Evolutionary conservation across 2,329 filamentous ascomycete species (phyloP).

Genomic region (Fusarium xylarioides): DNA sequence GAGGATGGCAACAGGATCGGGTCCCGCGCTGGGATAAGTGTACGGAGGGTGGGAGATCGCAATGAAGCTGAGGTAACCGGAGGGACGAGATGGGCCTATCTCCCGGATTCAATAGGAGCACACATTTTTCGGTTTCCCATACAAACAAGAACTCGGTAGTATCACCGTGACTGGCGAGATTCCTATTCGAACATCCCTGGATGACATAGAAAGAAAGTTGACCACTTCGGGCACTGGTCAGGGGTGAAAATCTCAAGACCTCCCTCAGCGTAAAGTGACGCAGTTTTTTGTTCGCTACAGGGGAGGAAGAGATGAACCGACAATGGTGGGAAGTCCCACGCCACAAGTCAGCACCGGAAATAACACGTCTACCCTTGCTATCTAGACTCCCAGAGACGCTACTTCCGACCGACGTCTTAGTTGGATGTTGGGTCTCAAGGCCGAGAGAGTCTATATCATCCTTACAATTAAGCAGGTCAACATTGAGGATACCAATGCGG

Average conservation of each 20-base stretch:
- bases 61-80: constrained; percentile 63
- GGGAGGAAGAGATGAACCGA: constrained; percentile 59
- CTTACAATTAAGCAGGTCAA: not conserved
- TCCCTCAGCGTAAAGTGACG: constrained; percentile 71
- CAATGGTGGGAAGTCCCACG: constrained; percentile 76
- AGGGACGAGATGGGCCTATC: not conserved
- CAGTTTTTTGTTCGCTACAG: not conserved
- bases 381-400: not conserved
- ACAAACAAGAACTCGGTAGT: not conserved
- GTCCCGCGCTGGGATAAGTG: constrained; percentile 64
- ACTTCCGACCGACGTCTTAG: too few species aligned
- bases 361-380: not conserved
- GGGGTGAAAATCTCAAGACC: constrained; percentile 65
- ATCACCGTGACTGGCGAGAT: not conserved
- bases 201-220: constrained; percentile 48
- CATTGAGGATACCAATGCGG: not conserved
- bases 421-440: not conserved
- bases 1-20: constrained; percentile 80
- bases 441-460: not conserved
- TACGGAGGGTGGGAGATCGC: constrained; percentile 63
- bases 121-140: not conserved
- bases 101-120: not conserved
- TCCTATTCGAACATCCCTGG: not conserved
- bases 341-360: not conserved
- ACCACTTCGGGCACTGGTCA: constrained; percentile 82